Base-by-base conservation (phyloP, 2,329 filamentous ascomycete species). In the Rhynchosporium secalis region DNA sequence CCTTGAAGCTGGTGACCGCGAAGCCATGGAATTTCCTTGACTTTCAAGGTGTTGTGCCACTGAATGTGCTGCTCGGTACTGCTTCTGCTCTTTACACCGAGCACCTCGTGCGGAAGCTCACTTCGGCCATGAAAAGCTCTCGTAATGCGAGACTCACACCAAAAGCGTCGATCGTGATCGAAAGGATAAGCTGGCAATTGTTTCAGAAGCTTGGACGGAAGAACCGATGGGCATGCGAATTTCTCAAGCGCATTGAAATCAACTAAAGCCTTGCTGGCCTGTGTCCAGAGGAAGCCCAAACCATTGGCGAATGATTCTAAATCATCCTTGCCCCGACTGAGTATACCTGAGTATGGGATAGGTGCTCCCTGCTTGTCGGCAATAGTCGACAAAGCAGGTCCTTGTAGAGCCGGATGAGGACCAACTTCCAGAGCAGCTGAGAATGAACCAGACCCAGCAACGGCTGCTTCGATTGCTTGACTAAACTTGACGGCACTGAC, bases 1-100 rank as follows among this genome's bases (percentile, higher is more conserved):
- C 70, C 69, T 3, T 75, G 69, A 1, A 83, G 62, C n/a, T 69
- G 69, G 62, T 84, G 80, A 41, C 81, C 77, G 0, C 65, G 65
- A 0, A 82, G 57, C 81, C 81, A 83, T 0, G 76, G 72, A 0
- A 75, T 58, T 31, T 80, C 73, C 0, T 72, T 70, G 0, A 29
- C n/a, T 12, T 26, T 40, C 4, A 69, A 31, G 2, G 61, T 3
- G 45, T 69, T 66, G 1, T 36, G 36, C 66, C 66, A 69, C 7
- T 54, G 54, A 26, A 61, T 20, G 10, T 49, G 2, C 6, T 33
- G 51, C 38, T 54, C 51, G 3, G 51, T 54, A 28, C 51, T 41
- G 33, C 33, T 41, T 12, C 33, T 33, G 40, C 33, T 54, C 36
- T 54, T 40, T 3, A 41, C 33, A 54, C 51, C 51, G 13, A 54